phyloP scores from a whole-genome alignment of 2,329 filamentous ascomycete species.

The Ceratocystis cubensis region DNA sequence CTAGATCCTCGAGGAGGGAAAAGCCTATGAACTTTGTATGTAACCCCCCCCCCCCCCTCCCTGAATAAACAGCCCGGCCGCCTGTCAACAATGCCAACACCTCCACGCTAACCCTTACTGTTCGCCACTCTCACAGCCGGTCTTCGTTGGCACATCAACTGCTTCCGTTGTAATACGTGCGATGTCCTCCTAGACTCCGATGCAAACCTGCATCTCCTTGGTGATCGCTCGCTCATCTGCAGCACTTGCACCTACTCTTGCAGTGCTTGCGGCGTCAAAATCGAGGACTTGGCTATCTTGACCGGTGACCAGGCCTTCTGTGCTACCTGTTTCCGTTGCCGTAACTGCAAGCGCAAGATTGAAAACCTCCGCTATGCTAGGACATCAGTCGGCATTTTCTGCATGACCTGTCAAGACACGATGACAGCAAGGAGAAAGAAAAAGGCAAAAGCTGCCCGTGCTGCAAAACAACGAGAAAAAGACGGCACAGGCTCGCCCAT shows the following conservation, averaged over 20 bases:
- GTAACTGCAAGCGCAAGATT: conserved; percentile 97
- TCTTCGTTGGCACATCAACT: conserved; percentile 97
- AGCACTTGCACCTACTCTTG: conserved; percentile 99
- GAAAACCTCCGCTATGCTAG: conserved; percentile 95
- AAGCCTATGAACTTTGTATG: conserved; percentile 91
- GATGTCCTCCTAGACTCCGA: conserved; percentile 93
- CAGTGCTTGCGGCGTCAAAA: conserved; percentile 92
- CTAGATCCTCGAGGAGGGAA: conserved; percentile 94
- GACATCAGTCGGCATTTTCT: conserved; percentile 97
- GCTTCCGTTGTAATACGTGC: conserved; percentile 95
- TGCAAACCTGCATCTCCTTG: conserved; percentile 89
- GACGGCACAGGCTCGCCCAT: conserved; percentile 43
- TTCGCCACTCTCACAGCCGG: conserved; percentile 48
- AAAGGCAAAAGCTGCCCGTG: conserved; percentile 53
- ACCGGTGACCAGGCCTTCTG: conserved; percentile 98
- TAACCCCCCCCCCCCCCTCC: conserved; percentile 21
- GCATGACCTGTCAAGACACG: conserved; percentile 97
- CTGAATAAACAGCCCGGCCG: no score
- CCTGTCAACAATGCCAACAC: neutral
- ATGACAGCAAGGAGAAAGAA: conserved; percentile 87
- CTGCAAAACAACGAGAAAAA: conserved; percentile 50
- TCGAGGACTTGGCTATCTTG: conserved; percentile 92
- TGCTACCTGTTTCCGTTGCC: conserved; percentile 89
- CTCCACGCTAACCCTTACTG: neutral
- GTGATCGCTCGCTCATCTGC: conserved; percentile 95